phyloP scores from a whole-genome alignment of 2,329 filamentous ascomycete species.

The Didymellaceae sp. region DNA sequence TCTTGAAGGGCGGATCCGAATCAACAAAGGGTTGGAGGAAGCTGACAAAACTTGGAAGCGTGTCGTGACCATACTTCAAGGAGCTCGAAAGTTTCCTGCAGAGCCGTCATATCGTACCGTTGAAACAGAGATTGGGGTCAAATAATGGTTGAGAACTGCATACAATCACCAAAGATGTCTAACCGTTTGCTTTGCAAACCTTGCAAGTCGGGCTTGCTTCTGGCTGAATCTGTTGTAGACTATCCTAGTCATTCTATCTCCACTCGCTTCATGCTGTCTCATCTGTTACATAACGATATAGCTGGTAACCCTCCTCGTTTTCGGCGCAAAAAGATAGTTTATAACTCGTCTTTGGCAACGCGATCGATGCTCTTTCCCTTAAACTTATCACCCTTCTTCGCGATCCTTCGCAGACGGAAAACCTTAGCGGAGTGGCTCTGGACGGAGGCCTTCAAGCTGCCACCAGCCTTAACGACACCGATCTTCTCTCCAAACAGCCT shows the following conservation, averaged over 20 bases:
- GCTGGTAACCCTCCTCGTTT: too few species aligned
- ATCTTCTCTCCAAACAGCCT: conserved; percentile 34
- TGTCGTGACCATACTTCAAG: conserved; percentile 12
- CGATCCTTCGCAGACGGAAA: conserved; percentile 26
- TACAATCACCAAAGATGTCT: too few species aligned
- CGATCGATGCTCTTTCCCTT: conserved; percentile 33
- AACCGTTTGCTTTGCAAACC: too few species aligned
- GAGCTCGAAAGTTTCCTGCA: conserved; percentile 12
- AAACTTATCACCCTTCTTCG: conserved; percentile 28
- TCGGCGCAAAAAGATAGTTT: too few species aligned
- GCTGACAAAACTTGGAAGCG: conserved; percentile 5
- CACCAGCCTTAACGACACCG: conserved; percentile 29
- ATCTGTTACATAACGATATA: too few species aligned
- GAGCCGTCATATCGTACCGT: conserved; percentile 14
- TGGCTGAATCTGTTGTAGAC: too few species aligned
- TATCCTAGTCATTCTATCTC: too few species aligned
- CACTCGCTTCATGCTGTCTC: too few species aligned
- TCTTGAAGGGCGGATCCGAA: conserved; percentile 5
- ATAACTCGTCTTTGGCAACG: conserved; percentile 26
- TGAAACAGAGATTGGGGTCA: conserved; percentile 15
- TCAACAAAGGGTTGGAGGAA: conserved; percentile 5
- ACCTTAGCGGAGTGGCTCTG: conserved; percentile 32
- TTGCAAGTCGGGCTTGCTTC: too few species aligned
- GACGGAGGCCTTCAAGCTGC: conserved; percentile 24
- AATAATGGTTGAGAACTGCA: background rate